phyloP scores from a whole-genome alignment of 345 rosid genomes.

The Geranium brycei region DNA sequence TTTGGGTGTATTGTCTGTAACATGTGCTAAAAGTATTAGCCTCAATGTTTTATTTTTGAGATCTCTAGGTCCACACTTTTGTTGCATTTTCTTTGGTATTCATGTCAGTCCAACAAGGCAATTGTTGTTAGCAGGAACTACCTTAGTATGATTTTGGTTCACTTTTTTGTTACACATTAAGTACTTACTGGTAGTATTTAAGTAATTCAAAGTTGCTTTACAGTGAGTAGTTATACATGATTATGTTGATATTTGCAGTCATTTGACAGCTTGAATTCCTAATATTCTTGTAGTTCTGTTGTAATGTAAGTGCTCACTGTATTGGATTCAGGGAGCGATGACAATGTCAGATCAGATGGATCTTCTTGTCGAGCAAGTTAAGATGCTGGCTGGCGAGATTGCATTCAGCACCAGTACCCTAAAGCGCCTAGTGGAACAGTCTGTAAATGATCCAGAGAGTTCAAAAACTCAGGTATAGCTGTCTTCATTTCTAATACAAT shows the following conservation, averaged over 20 bases:
- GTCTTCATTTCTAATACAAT: too few relatives aligned
- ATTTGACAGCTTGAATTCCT: too few relatives aligned
- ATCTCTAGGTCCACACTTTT: too few relatives aligned
- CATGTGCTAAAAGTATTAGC: neutral
- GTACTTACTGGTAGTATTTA: too few relatives aligned
- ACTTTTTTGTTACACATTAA: neutral
- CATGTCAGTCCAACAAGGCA: neutral
- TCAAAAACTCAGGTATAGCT: constrained; percentile 58
- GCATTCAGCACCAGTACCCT: constrained; percentile 89
- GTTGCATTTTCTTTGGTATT: neutral
- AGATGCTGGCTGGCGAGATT: constrained; percentile 98
- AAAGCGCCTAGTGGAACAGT: constrained; percentile 88
- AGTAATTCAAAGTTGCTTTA: neutral
- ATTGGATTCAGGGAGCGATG: constrained; percentile 47
- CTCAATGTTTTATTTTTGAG: neutral
- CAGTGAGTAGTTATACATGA: neutral
- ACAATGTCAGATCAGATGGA: constrained; percentile 81
- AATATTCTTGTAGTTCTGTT: neutral
- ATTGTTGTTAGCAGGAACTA: neutral
- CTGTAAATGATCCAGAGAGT: constrained; percentile 70
- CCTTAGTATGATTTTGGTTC: neutral
- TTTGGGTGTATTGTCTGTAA: neutral
- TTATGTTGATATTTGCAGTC: neutral
- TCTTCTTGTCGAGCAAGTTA: constrained; percentile 93
- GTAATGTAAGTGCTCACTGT: neutral